Conservation (phyloP, 2,329 filamentous ascomycete species). For the Hortaea werneckii region DNA sequence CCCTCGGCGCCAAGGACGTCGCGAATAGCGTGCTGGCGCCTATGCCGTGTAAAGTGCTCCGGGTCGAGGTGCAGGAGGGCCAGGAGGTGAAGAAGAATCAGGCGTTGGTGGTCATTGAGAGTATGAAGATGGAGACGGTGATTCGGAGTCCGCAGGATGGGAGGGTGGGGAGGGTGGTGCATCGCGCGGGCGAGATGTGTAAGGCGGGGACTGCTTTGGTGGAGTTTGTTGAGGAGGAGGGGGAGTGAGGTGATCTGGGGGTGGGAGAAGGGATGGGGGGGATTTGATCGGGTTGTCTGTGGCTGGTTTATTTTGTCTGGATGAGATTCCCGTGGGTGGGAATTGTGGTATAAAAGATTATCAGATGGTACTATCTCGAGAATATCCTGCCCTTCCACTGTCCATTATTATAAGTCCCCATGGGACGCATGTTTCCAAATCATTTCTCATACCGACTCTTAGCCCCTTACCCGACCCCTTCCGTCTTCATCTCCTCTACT, state of each 20-base stretch:
- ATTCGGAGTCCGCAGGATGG: slow-evolving; percentile 42
- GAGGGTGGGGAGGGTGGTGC: slow-evolving; percentile 38
- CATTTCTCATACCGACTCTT: no score
- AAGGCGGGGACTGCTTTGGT: slow-evolving; percentile 40
- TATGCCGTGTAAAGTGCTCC: slow-evolving; percentile 94
- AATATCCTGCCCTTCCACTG: no score
- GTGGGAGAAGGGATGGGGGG: no score
- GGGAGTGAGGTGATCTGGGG: background rate
- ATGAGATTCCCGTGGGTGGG: no score
- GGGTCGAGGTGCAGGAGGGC: slow-evolving; percentile 77
- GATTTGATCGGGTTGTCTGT: no score
- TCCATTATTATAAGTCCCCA: no score
- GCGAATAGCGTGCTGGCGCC: slow-evolving; percentile 78
- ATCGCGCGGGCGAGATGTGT: slow-evolving; percentile 35
- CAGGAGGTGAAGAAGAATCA: slow-evolving; percentile 76
- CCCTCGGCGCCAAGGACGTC: slow-evolving; percentile 69
- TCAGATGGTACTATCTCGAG: no score
- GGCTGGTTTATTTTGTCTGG: no score
- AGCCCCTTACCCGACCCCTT: no score
- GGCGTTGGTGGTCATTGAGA: slow-evolving; percentile 62
- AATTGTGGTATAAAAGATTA: no score
- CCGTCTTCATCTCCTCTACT: no score
- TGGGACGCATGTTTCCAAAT: no score
- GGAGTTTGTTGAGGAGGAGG: slow-evolving; percentile 28
- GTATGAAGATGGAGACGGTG: slow-evolving; percentile 49